Evolutionary conservation across 2,329 filamentous ascomycete genomes (phyloP).

Genomic region (Hymenoscyphus salicellus): DNA sequence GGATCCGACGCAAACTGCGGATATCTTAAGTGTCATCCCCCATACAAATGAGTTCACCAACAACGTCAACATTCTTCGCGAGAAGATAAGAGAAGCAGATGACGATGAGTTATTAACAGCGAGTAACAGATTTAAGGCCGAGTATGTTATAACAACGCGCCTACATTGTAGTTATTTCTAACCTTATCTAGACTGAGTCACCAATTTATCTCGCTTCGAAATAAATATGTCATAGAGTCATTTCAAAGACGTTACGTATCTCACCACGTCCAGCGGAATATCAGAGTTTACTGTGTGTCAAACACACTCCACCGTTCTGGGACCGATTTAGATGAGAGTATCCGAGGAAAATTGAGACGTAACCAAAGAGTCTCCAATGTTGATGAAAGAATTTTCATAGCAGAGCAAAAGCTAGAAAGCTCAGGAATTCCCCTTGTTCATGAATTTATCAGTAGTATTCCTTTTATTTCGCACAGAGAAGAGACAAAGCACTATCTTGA

Average conservation of each 20-base stretch:
- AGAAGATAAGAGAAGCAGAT: background rate
- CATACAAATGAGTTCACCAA: background rate
- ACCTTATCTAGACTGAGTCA: conserved; percentile 11
- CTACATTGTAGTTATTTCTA: conserved; percentile 4
- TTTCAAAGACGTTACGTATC: conserved; percentile 10
- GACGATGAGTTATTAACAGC: background rate
- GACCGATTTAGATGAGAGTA: background rate
- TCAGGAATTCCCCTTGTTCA: conserved; percentile 13
- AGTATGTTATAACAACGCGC: background rate
- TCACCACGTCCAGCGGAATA: conserved; percentile 6
- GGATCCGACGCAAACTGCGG: background rate
- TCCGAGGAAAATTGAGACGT: background rate
- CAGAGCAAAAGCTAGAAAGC: conserved; percentile 10
- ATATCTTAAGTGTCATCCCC: background rate
- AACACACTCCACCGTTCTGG: conserved; percentile 9
- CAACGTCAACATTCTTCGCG: background rate
- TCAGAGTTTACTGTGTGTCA: conserved; percentile 18
- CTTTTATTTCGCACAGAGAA: conserved; percentile 14
- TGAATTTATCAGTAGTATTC: conserved; percentile 14
- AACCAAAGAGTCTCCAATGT: conserved; percentile 3
- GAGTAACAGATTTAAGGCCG: background rate
- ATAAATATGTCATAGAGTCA: conserved; percentile 11
- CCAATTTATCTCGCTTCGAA: conserved; percentile 15
- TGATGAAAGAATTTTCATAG: background rate
- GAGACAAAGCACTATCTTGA: conserved; percentile 20